These are phyloP conservation scores for Fonsecaea erecta DNA, from an alignment of 2,329 filamentous ascomycete genomes.

Conservation along the genomic window DNA sequence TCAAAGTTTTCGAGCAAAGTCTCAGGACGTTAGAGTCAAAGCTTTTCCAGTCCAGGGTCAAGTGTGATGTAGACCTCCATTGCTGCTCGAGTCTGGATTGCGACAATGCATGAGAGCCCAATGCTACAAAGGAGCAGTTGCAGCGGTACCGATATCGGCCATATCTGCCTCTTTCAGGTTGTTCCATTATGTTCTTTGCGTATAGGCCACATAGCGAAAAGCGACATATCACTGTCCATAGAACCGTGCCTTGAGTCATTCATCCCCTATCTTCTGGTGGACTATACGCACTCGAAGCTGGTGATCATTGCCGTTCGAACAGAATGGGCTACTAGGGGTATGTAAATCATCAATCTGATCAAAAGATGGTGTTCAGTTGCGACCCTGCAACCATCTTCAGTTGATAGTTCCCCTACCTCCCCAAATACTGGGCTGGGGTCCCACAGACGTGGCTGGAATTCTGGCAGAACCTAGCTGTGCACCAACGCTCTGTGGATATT, in stretches of 20 bases:
- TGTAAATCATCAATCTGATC: not conserved
- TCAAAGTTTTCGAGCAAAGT: not conserved
- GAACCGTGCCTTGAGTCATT: not conserved
- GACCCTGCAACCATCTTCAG: not conserved
- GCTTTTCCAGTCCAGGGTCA: not conserved
- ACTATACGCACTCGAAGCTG: not conserved
- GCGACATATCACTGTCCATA: not conserved
- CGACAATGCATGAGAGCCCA: not conserved
- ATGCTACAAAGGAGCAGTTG: not conserved
- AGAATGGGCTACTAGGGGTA: not conserved
- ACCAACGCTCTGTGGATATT: not conserved
- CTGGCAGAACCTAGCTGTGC: not conserved
- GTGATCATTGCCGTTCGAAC: not conserved
- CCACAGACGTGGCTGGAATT: not conserved
- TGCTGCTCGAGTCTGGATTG: not conserved
- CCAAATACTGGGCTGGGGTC: not conserved
- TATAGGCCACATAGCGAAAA: not conserved
- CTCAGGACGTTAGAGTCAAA: not conserved
- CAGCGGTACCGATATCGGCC: conserved; percentile 9
- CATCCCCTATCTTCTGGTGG: not conserved
- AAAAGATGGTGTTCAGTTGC: not conserved
- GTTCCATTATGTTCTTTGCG: not conserved
- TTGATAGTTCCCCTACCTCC: not conserved
- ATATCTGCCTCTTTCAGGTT: not conserved
- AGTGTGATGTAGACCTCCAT: not conserved